phyloP scores from a whole-genome alignment of 768 basidiomycete species.

The Auriscalpium microsporum region DNA sequence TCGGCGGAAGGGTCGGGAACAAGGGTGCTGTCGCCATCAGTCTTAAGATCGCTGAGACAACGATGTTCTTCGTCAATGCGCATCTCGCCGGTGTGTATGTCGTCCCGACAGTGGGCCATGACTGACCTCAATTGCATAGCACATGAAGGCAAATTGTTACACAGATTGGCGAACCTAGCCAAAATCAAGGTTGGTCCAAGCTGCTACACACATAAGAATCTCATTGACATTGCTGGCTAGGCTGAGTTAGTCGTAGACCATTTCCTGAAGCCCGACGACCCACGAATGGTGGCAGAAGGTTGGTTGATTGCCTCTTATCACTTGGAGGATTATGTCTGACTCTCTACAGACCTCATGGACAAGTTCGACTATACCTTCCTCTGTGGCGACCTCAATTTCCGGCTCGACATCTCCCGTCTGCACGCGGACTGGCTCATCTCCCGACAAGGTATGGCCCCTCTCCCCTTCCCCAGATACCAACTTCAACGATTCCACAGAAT shows the following conservation, averaged over 20 bases:
- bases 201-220: background rate
- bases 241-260: slow-evolving; percentile 71
- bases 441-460: slow-evolving; percentile 47
- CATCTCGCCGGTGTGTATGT: slow-evolving; percentile 67
- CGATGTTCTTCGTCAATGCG: slow-evolving; percentile 83
- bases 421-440: slow-evolving; percentile 94
- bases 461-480: background rate
- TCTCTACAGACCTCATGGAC: slow-evolving; percentile 66
- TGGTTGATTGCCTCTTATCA: slow-evolving; percentile 5
- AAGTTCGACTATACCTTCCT: slow-evolving; percentile 85
- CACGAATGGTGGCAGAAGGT: slow-evolving; percentile 68
- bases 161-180: slow-evolving; percentile 75
- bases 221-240: slow-evolving; percentile 26
- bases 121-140: slow-evolving; percentile 32
- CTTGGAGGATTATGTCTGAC: slow-evolving; percentile 1
- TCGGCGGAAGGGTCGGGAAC: slow-evolving; percentile 87
- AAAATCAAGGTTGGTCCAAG: slow-evolving; percentile 69
- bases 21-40: slow-evolving; percentile 92
- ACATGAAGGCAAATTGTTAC: slow-evolving; percentile 64
- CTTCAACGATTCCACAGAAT: slow-evolving; percentile 42
- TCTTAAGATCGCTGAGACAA: slow-evolving; percentile 71
- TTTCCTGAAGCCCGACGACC: slow-evolving; percentile 59
- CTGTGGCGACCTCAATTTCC: slow-evolving; percentile 88
- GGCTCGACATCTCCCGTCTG: slow-evolving; percentile 77
- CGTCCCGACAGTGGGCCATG: too few relatives aligned